Evolutionary conservation across 768 basidiomycete species (phyloP).

Genomic region (button mushroom (Agaricus bisporus)): DNA sequence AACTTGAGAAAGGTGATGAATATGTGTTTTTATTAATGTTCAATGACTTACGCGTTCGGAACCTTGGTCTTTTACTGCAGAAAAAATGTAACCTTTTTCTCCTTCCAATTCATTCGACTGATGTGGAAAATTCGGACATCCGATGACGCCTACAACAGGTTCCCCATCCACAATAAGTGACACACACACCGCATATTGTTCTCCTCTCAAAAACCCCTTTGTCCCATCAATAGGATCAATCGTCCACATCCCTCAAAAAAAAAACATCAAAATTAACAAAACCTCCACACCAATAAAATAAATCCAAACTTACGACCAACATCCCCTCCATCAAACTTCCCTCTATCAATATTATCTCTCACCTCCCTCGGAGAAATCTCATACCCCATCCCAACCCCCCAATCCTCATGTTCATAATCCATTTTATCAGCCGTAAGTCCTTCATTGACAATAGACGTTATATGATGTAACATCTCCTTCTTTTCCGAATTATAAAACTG

Average conservation of each 20-base stretch:
- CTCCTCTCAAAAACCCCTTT: slow-evolving; percentile 87
- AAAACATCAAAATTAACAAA: neutral
- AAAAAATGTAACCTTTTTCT: slow-evolving; percentile 74
- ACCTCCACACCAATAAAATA: neutral
- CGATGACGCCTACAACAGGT: slow-evolving; percentile 81
- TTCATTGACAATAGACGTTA: slow-evolving; percentile 80
- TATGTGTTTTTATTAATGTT: too few relatives aligned
- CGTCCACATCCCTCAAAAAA: slow-evolving; percentile 76
- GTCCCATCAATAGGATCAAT: slow-evolving; percentile 92
- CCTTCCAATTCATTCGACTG: slow-evolving; percentile 46
- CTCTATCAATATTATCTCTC: slow-evolving; percentile 84
- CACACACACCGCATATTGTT: slow-evolving; percentile 90
- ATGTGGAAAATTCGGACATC: slow-evolving; percentile 86
- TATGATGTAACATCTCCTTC: slow-evolving; percentile 47
- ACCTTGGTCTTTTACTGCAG: slow-evolving; percentile 84
- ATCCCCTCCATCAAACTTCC: slow-evolving; percentile 65
- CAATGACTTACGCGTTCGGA: slow-evolving; percentile 29
- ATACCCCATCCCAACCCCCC: slow-evolving; percentile 67
- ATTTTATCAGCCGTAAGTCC: slow-evolving; percentile 51
- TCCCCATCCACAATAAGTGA: slow-evolving; percentile 74
- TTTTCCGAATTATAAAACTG: slow-evolving; percentile 56
- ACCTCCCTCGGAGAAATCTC: slow-evolving; percentile 50
- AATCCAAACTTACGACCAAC: slow-evolving; percentile 54
- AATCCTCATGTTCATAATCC: slow-evolving; percentile 53
- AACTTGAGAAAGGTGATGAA: too few relatives aligned